These are phyloP conservation scores for Thielaviopsis punctulata DNA, from an alignment of 2,329 filamentous ascomycete species.

Conservation along the genomic window DNA sequence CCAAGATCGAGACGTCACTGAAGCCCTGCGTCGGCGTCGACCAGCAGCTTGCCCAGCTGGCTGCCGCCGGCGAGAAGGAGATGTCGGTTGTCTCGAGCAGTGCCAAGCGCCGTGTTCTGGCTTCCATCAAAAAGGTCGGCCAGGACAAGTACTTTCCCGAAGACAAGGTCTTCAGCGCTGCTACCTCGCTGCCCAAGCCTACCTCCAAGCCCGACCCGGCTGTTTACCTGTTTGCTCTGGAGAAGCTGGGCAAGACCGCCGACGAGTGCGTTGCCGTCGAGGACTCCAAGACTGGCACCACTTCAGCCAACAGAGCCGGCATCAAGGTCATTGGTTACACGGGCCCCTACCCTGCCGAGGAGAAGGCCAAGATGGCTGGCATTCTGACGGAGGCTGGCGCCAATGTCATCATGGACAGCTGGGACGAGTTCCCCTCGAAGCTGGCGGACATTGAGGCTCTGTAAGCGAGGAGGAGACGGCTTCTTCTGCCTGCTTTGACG, in stretches of 20 bases:
- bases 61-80: constrained; percentile 43
- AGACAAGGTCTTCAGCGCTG: constrained; percentile 64
- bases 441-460: constrained; percentile 28
- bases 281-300: constrained; percentile 73
- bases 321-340: constrained; percentile 77
- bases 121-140: constrained; percentile 61
- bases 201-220: constrained; percentile 83
- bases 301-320: constrained; percentile 53
- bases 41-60: constrained; percentile 48
- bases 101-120: constrained; percentile 59
- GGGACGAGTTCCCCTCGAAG: constrained; percentile 35
- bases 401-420: constrained; percentile 42
- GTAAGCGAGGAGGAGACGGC: neutral
- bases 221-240: constrained; percentile 65
- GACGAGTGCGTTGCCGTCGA: constrained; percentile 66
- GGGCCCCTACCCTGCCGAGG: constrained; percentile 50
- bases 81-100: constrained; percentile 70
- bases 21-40: constrained; percentile 52
- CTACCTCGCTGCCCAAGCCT: constrained; percentile 59
- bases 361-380: constrained; percentile 48
- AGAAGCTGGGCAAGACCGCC: constrained; percentile 53
- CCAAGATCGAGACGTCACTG: constrained; percentile 53
- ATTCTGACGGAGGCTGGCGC: constrained; percentile 44
- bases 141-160: constrained; percentile 67
- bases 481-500: neutral